These are phyloP conservation scores for Heritiera littoralis DNA, from an alignment of 345 rosid genomes.

Conservation along the genomic window DNA sequence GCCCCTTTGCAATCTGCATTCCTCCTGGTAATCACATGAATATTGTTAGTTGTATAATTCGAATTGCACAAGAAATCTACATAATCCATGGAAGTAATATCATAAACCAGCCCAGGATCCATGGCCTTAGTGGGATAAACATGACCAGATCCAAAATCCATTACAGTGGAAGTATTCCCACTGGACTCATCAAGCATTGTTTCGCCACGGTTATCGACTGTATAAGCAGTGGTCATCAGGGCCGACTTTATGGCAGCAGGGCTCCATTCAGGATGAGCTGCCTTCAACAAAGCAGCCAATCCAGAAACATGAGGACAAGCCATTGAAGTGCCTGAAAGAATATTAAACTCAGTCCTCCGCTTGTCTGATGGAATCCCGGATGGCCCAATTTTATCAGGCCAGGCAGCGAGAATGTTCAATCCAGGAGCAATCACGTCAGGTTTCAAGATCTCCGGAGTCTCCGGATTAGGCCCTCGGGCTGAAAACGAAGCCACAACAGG, in stretches of 20 bases:
- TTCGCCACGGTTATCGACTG: constrained; percentile 56
- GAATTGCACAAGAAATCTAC: constrained; percentile 78
- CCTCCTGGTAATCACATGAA: constrained; percentile 62
- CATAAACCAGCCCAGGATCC: constrained; percentile 83
- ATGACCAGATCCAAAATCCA: constrained; percentile 84
- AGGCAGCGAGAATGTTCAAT: constrained; percentile 88
- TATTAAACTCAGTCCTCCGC: constrained; percentile 74
- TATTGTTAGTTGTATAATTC: constrained; percentile 61
- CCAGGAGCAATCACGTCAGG: constrained; percentile 94
- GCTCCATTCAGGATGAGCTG: constrained; percentile 91
- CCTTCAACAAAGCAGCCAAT: constrained; percentile 80
- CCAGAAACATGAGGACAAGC: constrained; percentile 97
- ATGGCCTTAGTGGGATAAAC: constrained; percentile 84
- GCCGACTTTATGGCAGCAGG: constrained; percentile 86
- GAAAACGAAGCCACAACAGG: constrained; percentile 93
- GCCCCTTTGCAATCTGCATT: constrained; percentile 66
- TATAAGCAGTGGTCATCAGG: constrained; percentile 84
- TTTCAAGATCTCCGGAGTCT: constrained; percentile 78
- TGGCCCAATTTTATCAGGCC: constrained; percentile 87
- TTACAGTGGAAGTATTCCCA: constrained; percentile 61
- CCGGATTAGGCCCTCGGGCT: constrained; percentile 81
- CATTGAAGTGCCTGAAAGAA: constrained; percentile 94
- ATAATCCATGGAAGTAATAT: constrained; percentile 62
- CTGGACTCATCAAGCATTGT: constrained; percentile 78
- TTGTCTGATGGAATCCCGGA: constrained; percentile 63